Percentiles rank a stretch among this genome's conserved stretches.
phyloP scores from a whole-genome alignment of 441 rosid genomes.

The Macaranga tanarius region DNA sequence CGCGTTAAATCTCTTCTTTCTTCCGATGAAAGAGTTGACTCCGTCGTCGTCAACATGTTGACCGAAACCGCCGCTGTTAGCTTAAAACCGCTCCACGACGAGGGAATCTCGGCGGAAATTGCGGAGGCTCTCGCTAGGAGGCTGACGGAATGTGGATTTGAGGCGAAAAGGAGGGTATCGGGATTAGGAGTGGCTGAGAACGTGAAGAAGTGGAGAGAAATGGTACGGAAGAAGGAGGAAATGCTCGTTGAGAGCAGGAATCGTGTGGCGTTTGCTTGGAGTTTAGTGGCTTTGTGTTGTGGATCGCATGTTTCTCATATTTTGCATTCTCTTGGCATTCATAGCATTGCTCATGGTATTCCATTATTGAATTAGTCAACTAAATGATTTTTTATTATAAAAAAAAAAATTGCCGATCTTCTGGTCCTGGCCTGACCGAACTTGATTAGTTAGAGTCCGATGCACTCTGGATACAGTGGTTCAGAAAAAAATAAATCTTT shows the following conservation, averaged over 20 bases:
- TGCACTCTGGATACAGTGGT: no score
- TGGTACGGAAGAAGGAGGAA: slow-evolving; percentile 72
- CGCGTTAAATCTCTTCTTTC: slow-evolving; percentile 74
- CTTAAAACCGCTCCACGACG: slow-evolving; percentile 43
- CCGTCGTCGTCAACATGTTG: slow-evolving; percentile 85
- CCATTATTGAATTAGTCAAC: background rate
- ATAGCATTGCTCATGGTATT: slow-evolving; percentile 68
- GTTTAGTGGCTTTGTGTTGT: slow-evolving; percentile 88
- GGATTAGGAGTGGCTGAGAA: slow-evolving; percentile 70
- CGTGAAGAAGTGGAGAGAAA: slow-evolving; percentile 74
- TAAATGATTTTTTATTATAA: no score
- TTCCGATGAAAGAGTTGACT: slow-evolving; percentile 74
- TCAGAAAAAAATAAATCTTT: no score
- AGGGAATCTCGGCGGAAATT: slow-evolving; percentile 27
- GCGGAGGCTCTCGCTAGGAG: slow-evolving; percentile 67
- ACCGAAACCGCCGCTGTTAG: slow-evolving; percentile 87
- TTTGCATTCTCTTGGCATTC: slow-evolving; percentile 82
- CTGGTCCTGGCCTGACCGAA: no score
- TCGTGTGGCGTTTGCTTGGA: slow-evolving; percentile 89
- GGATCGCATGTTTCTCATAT: slow-evolving; percentile 91
- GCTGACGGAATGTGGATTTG: slow-evolving; percentile 81
- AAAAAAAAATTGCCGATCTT: no score
- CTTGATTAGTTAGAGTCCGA: no score
- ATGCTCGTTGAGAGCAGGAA: slow-evolving; percentile 69
- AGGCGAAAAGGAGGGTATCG: slow-evolving; percentile 65